phyloP scores from a whole-genome alignment of 1,139 yeast genomes.

The Kluyveromyces marxianus region DNA sequence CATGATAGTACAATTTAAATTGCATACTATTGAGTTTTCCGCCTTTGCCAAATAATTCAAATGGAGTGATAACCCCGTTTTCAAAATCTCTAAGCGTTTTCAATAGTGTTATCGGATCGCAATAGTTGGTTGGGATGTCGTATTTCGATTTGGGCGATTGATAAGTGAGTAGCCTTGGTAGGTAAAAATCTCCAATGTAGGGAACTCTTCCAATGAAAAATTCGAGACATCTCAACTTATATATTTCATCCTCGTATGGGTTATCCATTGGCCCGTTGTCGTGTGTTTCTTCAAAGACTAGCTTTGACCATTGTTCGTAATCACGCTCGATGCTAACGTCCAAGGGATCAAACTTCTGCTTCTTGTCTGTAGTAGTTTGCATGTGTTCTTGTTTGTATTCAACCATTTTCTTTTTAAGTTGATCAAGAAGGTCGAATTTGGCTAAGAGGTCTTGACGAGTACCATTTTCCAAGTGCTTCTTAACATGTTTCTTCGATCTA shows the following conservation, averaged over 20 bases:
- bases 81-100: constrained; percentile 18
- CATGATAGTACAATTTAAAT: constrained; percentile 27
- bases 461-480: constrained; percentile 24
- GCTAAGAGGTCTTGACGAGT: constrained; percentile 21
- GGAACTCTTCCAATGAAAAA: constrained; percentile 29
- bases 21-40: constrained; percentile 27
- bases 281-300: constrained; percentile 24
- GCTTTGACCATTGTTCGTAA: constrained; percentile 23
- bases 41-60: constrained; percentile 24
- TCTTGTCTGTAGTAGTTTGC: constrained; percentile 14
- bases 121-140: constrained; percentile 16
- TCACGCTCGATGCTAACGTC: constrained; percentile 10
- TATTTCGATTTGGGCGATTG: constrained; percentile 12
- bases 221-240: constrained; percentile 26
- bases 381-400: constrained; percentile 5
- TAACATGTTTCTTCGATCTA: constrained; percentile 26
- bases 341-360: constrained; percentile 8
- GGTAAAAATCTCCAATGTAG: constrained; percentile 29
- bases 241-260: constrained; percentile 27
- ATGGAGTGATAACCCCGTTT: constrained; percentile 20
- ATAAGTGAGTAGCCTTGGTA: constrained; percentile 28
- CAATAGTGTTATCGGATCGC: constrained; percentile 21
- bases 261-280: constrained; percentile 25
- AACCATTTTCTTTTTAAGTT: constrained; percentile 16
- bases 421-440: constrained; percentile 21